Percentiles rank a stretch among this genome's conserved stretches.
These are phyloP conservation scores for Leccinum fallax DNA, from an alignment of 1,284 basidiomycete species.

Conservation along the genomic window DNA sequence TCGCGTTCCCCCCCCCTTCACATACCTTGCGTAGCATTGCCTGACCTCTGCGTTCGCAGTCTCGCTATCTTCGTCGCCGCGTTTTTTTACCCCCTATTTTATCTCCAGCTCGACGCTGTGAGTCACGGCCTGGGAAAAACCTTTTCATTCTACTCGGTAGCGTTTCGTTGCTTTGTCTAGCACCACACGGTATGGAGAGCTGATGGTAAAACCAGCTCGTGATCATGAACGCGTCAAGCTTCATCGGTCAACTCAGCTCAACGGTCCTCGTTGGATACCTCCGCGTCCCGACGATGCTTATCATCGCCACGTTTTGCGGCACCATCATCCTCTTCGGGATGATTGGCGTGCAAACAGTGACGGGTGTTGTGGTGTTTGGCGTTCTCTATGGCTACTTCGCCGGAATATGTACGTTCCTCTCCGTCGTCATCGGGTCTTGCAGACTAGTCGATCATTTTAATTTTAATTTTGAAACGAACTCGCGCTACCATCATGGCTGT, in stretches of 20 bases:
- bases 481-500: constrained; percentile 1
- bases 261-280: constrained; percentile 26
- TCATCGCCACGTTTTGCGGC: constrained; percentile 36
- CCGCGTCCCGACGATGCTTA: constrained; percentile 19
- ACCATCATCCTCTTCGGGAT: constrained; percentile 31
- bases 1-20: background rate
- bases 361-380: constrained; percentile 33
- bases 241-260: constrained; percentile 35
- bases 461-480: background rate
- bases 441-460: background rate
- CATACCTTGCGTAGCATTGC: background rate
- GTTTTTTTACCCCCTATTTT: constrained; percentile 38
- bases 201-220: constrained; percentile 25
- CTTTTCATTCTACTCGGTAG: constrained; percentile 40
- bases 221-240: constrained; percentile 36
- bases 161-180: constrained; percentile 2
- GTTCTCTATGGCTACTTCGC: constrained; percentile 43
- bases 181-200: background rate
- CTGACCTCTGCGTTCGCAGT: constrained; percentile 8
- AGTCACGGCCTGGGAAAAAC: constrained; percentile 22
- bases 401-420: constrained; percentile 38
- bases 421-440: background rate
- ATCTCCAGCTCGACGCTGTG: constrained; percentile 34
- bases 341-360: constrained; percentile 30
- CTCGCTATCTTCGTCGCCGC: constrained; percentile 24